Conservation (phyloP, 108 stramenopile species). For the Nitzschia sp. region DNA sequence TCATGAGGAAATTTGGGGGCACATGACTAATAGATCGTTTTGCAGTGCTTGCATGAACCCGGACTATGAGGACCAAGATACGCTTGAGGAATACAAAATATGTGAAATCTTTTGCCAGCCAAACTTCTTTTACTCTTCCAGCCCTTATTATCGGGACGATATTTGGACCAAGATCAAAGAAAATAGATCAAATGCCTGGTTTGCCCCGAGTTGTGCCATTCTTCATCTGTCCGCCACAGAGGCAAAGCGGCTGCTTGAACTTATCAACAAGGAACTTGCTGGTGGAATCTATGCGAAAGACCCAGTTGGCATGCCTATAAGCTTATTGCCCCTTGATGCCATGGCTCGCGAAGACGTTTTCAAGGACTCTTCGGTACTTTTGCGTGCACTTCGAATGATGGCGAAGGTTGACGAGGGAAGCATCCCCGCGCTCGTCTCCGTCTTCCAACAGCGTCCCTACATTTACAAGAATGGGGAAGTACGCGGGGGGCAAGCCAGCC, state of each 20-base stretch:
- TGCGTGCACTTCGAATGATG: background rate
- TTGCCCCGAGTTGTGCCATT: background rate
- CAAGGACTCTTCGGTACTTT: background rate
- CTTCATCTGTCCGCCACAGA: background rate
- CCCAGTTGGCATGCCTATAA: slow-evolving; percentile 20
- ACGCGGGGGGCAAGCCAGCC: background rate
- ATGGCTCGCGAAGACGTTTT: background rate
- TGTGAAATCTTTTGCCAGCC: background rate
- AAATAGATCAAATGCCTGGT: background rate
- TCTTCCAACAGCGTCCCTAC: slow-evolving; percentile 14
- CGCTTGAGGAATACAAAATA: background rate
- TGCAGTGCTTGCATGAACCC: background rate
- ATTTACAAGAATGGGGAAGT: slow-evolving; percentile 12
- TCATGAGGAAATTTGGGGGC: slow-evolving; percentile 4
- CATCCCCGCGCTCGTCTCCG: slow-evolving; percentile 2
- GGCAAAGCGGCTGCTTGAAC: background rate
- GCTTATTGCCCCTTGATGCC: background rate
- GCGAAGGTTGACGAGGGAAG: background rate
- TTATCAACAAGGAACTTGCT: slow-evolving; percentile 2
- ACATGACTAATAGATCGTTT: background rate
- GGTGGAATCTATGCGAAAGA: background rate
- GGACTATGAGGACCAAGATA: background rate
- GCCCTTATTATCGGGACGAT: background rate
- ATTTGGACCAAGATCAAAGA: background rate
- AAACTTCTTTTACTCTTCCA: background rate